A percentile compares a stretch with the other conserved stretches of the same genome.
These are phyloP conservation scores for Gentiana dahurica DNA, from an alignment of 257 asterid genomes.

Conservation along the genomic window DNA sequence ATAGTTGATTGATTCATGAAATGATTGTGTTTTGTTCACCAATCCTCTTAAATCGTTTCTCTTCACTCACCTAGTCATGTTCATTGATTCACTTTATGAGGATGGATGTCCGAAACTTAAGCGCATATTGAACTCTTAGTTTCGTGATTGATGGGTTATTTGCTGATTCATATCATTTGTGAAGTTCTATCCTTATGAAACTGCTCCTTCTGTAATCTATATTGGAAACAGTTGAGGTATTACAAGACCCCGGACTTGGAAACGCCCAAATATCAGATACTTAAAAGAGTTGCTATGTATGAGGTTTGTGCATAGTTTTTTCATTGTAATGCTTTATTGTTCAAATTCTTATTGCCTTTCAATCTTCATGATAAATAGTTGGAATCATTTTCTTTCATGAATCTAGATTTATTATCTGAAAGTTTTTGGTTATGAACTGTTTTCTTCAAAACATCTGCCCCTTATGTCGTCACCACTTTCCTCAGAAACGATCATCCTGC, in stretches of 20 bases:
- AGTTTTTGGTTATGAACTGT: neutral
- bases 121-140: too few species aligned
- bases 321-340: neutral
- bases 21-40: neutral
- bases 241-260: constrained; percentile 83
- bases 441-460: neutral
- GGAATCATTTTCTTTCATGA: neutral
- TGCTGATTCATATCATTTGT: neutral
- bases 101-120: too few species aligned
- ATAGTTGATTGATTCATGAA: constrained; percentile 1
- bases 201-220: constrained; percentile 6
- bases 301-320: constrained; percentile 38
- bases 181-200: neutral
- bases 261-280: constrained; percentile 64
- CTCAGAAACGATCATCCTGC: neutral
- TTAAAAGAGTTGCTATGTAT: constrained; percentile 58
- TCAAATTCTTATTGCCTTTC: neutral
- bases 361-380: neutral
- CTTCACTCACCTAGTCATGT: too few species aligned
- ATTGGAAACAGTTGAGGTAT: constrained; percentile 42
- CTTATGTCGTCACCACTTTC: neutral
- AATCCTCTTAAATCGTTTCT: too few species aligned
- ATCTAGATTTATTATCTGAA: neutral
- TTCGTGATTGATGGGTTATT: too few species aligned
- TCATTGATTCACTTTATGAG: too few species aligned